Base-by-base conservation (phyloP, 768 basidiomycete species). In the Piloderma croceum region DNA sequence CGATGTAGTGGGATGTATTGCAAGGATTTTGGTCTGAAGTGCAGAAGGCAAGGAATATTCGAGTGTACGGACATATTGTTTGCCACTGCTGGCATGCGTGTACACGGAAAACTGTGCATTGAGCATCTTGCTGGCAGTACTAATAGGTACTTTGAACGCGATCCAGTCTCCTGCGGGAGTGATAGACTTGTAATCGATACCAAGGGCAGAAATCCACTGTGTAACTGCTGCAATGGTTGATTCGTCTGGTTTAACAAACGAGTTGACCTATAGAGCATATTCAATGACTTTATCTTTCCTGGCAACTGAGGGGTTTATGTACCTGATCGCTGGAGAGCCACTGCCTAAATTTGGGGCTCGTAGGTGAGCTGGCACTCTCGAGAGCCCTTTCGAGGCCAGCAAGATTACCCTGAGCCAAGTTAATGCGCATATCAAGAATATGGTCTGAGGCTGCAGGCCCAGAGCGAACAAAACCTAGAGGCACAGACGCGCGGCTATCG, bases 281-380 rank as follows among this genome's bases (percentile, higher is more conserved):
- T 9, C 15, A 29, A 15, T 15, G 27, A 9, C 27, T 9, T 9
- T 15, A 29, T 15, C 9, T 29, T 29, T 15, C 27, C 27, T 15
- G 9, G 27, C 27, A 29, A 15, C 9, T 29, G 9, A 9, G 27
- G 10, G 15, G 10, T 31, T 15, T 32, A 33, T 24, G 24, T 44
- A 71, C 68, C 57, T 69, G 58, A 10, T 62, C 67, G 47, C 58
- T 54, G 41, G 48, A 60, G 25, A 71, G 42, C 39, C 64, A 62
- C 46, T 68, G 57, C 12, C 67, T 62, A 46, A 63, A 69, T 6
- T 48, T 36, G 7, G 55, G 45, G 47, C 55, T 68, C 22, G 50
- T 48, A 4, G 69, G 67, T 3, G 61, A 62, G 44, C 63, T 65
- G 46, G 68, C 64, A 31, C 56, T 63, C 43, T 57, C 50, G 17